Evolutionary conservation across 345 rosid genomes (phyloP).

Genomic region (Capsella bursapastoris): DNA sequence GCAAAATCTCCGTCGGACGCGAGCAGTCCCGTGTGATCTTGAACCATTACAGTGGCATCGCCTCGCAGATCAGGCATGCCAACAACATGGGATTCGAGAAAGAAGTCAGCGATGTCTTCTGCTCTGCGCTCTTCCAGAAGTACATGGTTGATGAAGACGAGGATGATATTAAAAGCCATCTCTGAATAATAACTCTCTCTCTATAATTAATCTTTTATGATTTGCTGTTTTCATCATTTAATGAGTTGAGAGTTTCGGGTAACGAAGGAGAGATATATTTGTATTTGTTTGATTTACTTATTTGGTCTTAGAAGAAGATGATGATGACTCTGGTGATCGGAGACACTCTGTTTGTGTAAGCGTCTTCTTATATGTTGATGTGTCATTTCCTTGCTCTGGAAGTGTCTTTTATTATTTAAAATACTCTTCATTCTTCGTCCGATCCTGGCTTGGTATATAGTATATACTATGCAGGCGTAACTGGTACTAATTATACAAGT

Average conservation of each 20-base stretch:
- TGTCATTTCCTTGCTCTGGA: slow-evolving; percentile 39
- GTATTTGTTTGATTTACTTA: slow-evolving; percentile 21
- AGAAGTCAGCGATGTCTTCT: slow-evolving; percentile 53
- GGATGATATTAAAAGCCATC: slow-evolving; percentile 4
- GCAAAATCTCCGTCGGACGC: slow-evolving; percentile 57
- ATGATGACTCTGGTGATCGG: slow-evolving; percentile 12
- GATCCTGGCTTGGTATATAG: neutral
- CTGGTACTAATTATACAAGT: too few species aligned
- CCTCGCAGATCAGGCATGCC: slow-evolving; percentile 56
- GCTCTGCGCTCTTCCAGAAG: slow-evolving; percentile 66
- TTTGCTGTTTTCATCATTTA: neutral
- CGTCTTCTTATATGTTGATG: neutral
- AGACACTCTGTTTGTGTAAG: slow-evolving; percentile 35
- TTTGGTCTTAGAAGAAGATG: slow-evolving; percentile 23
- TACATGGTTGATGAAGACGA: slow-evolving; percentile 63
- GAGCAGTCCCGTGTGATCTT: slow-evolving; percentile 82
- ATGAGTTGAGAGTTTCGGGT: neutral
- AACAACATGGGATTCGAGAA: slow-evolving; percentile 74
- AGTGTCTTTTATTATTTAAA: slow-evolving; percentile 18
- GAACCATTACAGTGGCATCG: slow-evolving; percentile 71
- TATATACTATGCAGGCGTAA: too few species aligned
- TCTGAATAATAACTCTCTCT: neutral
- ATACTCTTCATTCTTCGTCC: neutral
- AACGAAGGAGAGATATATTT: neutral
- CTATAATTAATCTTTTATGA: neutral